Conservation (phyloP, 2,329 filamentous ascomycete species). For the Thielaviopsis musarum region DNA sequence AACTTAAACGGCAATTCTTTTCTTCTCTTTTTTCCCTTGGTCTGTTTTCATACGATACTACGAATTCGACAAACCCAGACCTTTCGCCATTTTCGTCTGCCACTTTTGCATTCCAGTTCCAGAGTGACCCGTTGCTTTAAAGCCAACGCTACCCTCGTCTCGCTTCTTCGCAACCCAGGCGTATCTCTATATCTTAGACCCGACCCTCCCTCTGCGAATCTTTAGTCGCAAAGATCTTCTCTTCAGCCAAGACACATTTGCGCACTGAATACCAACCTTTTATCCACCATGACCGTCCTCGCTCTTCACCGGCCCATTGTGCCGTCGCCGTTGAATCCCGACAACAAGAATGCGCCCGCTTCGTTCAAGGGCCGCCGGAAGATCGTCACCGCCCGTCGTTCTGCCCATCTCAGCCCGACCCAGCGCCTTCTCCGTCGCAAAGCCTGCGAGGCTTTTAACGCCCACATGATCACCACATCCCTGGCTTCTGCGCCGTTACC, state of each 20-base stretch:
- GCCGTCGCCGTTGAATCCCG: conserved; percentile 11
- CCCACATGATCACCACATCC: conserved; percentile 10
- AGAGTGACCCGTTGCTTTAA: neutral
- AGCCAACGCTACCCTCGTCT: neutral
- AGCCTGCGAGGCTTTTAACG: conserved; percentile 11
- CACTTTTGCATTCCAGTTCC: neutral
- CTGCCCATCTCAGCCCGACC: conserved; percentile 9
- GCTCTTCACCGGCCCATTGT: conserved; percentile 8
- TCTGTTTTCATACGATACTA: neutral
- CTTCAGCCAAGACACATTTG: neutral
- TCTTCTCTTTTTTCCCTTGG: neutral
- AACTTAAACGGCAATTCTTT: neutral
- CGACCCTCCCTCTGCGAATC: neutral
- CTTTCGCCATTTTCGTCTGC: neutral
- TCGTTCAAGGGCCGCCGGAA: conserved; percentile 7
- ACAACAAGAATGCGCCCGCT: neutral
- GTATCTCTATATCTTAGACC: neutral
- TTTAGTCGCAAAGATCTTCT: neutral
- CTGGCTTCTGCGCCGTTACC: conserved; percentile 7
- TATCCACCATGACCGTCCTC: conserved; percentile 2
- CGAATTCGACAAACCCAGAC: neutral
- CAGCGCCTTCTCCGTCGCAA: conserved; percentile 11
- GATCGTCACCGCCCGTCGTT: conserved; percentile 8
- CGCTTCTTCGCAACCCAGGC: neutral
- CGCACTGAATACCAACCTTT: neutral